These are phyloP conservation scores for Paramarasmius palmivorus DNA, from an alignment of 1,284 basidiomycete genomes.

Conservation along the genomic window DNA sequence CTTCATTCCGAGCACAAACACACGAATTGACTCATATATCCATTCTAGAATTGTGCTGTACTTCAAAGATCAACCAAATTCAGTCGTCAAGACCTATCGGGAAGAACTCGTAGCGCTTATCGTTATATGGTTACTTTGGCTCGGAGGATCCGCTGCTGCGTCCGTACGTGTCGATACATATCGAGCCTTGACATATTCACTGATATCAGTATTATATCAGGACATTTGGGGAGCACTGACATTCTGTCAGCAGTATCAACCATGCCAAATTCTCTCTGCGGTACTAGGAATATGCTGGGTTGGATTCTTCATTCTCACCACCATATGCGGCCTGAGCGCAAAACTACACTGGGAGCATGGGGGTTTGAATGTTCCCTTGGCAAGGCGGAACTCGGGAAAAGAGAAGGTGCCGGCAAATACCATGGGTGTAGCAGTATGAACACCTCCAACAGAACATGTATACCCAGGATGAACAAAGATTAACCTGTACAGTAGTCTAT, in stretches of 20 bases:
- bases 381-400: not conserved
- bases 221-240: not conserved
- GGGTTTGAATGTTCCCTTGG: not conserved
- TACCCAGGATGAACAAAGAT: no score
- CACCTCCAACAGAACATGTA: no score
- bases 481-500: no score
- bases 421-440: no score
- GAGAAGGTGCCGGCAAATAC: not conserved
- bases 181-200: not conserved
- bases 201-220: not conserved
- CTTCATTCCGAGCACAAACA: no score
- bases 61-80: not conserved
- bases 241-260: not conserved
- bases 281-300: not conserved
- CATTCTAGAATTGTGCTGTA: not conserved
- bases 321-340: not conserved
- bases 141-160: not conserved
- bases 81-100: not conserved
- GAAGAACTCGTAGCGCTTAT: not conserved
- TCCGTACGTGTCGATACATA: not conserved
- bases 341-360: not conserved
- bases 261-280: slow-evolving; percentile 1
- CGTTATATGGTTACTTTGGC: not conserved
- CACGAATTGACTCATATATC: not conserved
- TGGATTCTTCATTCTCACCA: not conserved